Evolutionary conservation across 371 early-diverging fungal genomes (phyloP), one percentile per base, ranked within the genome.

Genomic region (Mucor saturninus): DNA sequence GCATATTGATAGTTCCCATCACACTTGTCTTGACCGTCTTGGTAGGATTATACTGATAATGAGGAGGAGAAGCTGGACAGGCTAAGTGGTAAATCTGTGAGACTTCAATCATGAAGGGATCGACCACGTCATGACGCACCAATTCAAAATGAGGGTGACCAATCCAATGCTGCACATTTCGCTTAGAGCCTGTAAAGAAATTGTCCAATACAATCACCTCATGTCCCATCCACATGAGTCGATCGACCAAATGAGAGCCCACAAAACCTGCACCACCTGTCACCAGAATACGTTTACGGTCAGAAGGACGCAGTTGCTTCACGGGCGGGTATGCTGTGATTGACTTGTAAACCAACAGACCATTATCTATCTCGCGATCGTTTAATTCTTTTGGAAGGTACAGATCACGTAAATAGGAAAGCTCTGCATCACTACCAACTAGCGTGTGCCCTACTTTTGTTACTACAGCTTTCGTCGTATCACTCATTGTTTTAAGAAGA

Each of bases 231-330:
- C 88, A 67, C 93, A 95, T 92, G 46, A 95, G 74, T 30, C 93
- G 78, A 65, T 93, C 93, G 0, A 94, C 94, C 5, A 94, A 73
- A 71, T 95, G 93, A 10, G 90, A 89, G 4, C 95, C 95, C 1
- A 95, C 93, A 78, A 94, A 95, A 4, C 95, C 95, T 14, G 95
- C 93, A 7, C 95, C 95, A 5, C 95, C 95, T 2, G 94, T 95
- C 14, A 95, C 94, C 35, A 95, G 80, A 32, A 94, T 91, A 13
- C 93, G 84, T 68, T 90, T 90, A 58, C 86, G 81, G 45, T 90
- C 86, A 2, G 76, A 73, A 9, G 79, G 80, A 5, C 70, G 64
- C 30, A 86, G 62, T 15, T 79, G 78, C 54, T 78, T 81, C 26
- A 89, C 86, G 3, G 87, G 76, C 6, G 86, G 83, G 38, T 77